Evolutionary conservation across 208 protist genomes (phyloP).

Genomic region (Crithidia bombi): DNA sequence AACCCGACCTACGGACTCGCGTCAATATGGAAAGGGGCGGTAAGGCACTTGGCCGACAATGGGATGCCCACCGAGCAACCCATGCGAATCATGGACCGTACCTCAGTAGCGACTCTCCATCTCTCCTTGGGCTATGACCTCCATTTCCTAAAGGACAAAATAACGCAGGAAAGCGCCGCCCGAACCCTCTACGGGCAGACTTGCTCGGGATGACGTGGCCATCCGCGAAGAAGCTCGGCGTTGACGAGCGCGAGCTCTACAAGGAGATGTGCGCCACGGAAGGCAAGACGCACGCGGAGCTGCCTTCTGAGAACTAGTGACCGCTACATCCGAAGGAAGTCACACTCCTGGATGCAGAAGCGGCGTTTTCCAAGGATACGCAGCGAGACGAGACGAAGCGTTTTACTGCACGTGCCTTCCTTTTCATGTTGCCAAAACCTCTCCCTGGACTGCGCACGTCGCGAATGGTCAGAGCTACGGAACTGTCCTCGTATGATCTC

Average conservation of each 20-base stretch:
- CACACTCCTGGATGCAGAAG: not conserved
- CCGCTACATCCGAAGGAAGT: not conserved
- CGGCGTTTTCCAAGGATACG: not conserved
- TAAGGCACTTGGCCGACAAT: no score
- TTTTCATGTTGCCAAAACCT: not conserved
- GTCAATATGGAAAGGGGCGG: no score
- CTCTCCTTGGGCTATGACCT: no score
- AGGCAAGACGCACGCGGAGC: not conserved
- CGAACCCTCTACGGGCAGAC: no score
- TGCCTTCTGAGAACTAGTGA: not conserved
- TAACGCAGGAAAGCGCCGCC: no score
- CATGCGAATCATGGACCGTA: no score
- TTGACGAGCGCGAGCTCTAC: not conserved
- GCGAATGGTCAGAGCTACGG: not conserved
- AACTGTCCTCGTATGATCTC: not conserved
- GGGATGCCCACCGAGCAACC: no score
- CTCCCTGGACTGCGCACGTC: not conserved
- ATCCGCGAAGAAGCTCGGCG: no score
- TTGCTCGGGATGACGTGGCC: no score
- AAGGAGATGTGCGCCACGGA: not conserved
- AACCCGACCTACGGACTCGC: no score
- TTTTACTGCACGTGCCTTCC: not conserved
- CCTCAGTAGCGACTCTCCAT: no score
- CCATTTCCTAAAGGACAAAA: no score
- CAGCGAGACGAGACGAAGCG: not conserved